Evolutionary conservation across 306 rosid genomes (phyloP), one percentile per base, ranked within the genome.

Genomic region (Datisca glomerata): DNA sequence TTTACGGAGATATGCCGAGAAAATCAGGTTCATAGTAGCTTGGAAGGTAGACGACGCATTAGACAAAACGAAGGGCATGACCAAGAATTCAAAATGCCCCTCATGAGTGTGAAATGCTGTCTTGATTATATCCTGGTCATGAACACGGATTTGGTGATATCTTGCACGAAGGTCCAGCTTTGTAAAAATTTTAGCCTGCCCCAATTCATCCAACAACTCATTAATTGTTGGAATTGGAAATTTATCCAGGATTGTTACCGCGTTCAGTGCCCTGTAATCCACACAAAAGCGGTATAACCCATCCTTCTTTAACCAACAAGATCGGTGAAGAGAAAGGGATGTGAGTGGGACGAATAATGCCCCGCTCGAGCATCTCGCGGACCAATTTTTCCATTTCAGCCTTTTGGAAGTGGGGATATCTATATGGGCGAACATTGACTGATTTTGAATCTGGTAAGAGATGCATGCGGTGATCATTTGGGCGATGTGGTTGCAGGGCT

Each of bases 371-470:
- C 49, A 20, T 53, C 2, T 53, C 22, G 0, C 0, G 1, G 0
- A 41, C 3, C 2, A 8, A 2, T 1, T 1, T 10, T n/a, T 38
- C 32, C 0, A 41, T 20, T 2, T 53, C 4, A 0, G 0, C n/a
- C 10, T 41, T 41, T 1, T 53, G 33, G 6, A 0, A 20, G 11
- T 53, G 2, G 0, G 41, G 18, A 13, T 29, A 53, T 0, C 12
- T 0, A n/a, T 41, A 41, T 0, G 32, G 22, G 4, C 12, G 0
- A 0, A 53, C 31, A 1, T 24, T 52, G 2, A 38, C 5, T 0
- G 35, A 12, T 1, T 8, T 0, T 3, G 45, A 4, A 20, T 0
- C 0, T 0, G 4, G 8, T 1, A 5, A 3, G 0, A 43, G n/a
- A 11, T 24, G 17, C 3, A 43, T 43, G 1, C 0, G 33, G 3